Conservation (phyloP, 148 eudicot species). For the Cornus suecica region DNA sequence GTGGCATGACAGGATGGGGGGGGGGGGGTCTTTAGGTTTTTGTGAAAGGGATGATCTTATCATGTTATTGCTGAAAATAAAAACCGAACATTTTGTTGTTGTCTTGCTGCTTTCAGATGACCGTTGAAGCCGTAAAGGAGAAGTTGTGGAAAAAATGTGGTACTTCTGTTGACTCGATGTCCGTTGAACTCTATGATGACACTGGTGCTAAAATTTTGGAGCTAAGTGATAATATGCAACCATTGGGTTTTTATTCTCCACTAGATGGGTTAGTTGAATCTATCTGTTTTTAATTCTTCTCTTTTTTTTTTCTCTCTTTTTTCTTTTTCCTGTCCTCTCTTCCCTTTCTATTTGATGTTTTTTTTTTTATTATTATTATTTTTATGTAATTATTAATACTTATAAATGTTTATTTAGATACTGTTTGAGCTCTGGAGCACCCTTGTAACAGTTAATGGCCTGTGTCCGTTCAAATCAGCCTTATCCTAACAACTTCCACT, state of each 20-base stretch:
- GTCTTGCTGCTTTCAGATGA: constrained; percentile 43
- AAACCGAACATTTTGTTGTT: not conserved
- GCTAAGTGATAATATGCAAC: constrained; percentile 53
- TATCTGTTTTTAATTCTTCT: too few relatives aligned
- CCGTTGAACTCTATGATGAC: constrained; percentile 83
- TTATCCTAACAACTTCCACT: not conserved
- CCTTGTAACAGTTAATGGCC: not conserved
- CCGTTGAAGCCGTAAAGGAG: constrained; percentile 85
- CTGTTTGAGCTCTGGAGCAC: not conserved
- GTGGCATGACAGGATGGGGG: too few relatives aligned
- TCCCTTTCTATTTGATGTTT: not conserved
- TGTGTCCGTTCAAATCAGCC: not conserved
- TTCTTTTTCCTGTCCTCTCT: not conserved
- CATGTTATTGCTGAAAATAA: too few relatives aligned
- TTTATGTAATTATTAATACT: too few relatives aligned
- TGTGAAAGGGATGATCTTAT: too few relatives aligned
- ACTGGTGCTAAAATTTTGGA: constrained; percentile 52
- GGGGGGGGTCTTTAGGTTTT: too few relatives aligned
- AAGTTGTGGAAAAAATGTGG: constrained; percentile 97
- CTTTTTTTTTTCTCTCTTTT: not conserved
- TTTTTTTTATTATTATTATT: too few relatives aligned
- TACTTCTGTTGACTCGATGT: constrained; percentile 78
- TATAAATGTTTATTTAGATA: too few relatives aligned
- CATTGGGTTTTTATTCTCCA: constrained; percentile 87
- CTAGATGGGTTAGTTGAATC: constrained; percentile 61